A percentile compares a stretch with the other conserved stretches of the same genome.
Conservation (phyloP, 2,329 filamentous ascomycete species). For the Aspergillus brunneoviolaceus region DNA sequence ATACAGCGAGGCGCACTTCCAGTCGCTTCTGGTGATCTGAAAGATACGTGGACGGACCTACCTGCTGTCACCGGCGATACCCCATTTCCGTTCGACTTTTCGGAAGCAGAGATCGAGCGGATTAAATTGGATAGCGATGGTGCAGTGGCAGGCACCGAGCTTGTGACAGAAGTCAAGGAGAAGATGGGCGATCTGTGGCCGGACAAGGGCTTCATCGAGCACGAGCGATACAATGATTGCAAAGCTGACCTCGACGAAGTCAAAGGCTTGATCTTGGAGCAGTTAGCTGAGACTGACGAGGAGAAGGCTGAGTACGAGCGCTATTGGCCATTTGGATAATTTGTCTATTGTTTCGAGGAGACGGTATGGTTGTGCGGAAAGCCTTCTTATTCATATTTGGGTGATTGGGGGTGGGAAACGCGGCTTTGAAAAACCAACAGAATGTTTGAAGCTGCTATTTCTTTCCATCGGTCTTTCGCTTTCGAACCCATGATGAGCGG, state of each 20-base stretch:
- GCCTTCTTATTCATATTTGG: too few relatives aligned
- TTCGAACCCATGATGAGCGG: too few relatives aligned
- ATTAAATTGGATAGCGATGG: conserved; percentile 29
- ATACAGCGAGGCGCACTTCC: too few relatives aligned
- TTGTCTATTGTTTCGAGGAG: not conserved
- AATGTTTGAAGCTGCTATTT: too few relatives aligned
- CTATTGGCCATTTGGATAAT: conserved; percentile 35
- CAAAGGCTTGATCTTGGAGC: conserved; percentile 25
- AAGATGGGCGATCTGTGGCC: conserved; percentile 29
- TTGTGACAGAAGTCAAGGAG: conserved; percentile 26
- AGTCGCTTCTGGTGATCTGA: conserved; percentile 30
- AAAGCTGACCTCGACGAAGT: conserved; percentile 26
- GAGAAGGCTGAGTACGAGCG: conserved; percentile 27
- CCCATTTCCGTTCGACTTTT: conserved; percentile 29
- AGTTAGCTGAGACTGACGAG: conserved; percentile 28
- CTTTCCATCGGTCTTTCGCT: too few relatives aligned
- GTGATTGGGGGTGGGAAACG: too few relatives aligned
- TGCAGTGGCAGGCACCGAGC: conserved; percentile 27
- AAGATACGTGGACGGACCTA: conserved; percentile 26
- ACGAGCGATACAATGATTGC: conserved; percentile 29
- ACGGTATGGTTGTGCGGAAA: not conserved
- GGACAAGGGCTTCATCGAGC: conserved; percentile 30
- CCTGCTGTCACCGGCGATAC: conserved; percentile 18
- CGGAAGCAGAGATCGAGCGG: conserved; percentile 22
- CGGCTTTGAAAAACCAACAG: too few relatives aligned